Evolutionary conservation across 1,284 basidiomycete species (phyloP), one percentile per base, ranked within the genome.

Genomic region (Malassezia brasiliensis): DNA sequence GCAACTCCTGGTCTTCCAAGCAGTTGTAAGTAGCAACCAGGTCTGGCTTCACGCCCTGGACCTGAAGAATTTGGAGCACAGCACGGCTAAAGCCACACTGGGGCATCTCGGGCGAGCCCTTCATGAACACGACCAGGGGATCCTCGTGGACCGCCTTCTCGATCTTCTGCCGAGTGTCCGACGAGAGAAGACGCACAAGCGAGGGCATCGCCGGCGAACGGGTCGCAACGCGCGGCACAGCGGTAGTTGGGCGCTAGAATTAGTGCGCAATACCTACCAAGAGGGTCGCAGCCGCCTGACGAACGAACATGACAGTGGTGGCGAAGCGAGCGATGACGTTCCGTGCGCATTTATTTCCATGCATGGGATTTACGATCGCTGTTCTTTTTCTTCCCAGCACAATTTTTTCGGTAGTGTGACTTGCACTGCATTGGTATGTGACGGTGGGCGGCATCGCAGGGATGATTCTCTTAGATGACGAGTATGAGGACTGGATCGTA

Each of bases 61-160:
- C 80, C 59, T 89, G 87, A 53, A 96, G 80, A 52, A 96, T 83
- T 76, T 96, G 91, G 44, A 88, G 81, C 1, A 88, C 90, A 1
- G 91, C 93, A 46, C 93, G 81, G 20, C 89, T 93, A 81, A 96
- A 98, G 19, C 94, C 85, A 69, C 85, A 86, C 72, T 84, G 82
- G 11, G 85, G 85, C 41, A 77, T 64, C n/a, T 82, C 79, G 1
- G 84, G 85, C 0, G 82, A 84, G 34, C 85, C 89, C 77, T 94
- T 94, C 89, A 94, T 93, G 79, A 94, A 94, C 11, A 94, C 78
- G 15, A 94, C 90, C 5, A 93, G 79, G 0, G 88, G 87, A 59
- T 82, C 83, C 2, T 79, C 75, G 10, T 81, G 77, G 35, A 90
- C 82, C 7, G 52, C 79, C 53, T 69, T 61, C 60, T 80, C 78